Conservation (phyloP, 1,139 yeast genomes). For the Eremothecium cymbalariae region DNA sequence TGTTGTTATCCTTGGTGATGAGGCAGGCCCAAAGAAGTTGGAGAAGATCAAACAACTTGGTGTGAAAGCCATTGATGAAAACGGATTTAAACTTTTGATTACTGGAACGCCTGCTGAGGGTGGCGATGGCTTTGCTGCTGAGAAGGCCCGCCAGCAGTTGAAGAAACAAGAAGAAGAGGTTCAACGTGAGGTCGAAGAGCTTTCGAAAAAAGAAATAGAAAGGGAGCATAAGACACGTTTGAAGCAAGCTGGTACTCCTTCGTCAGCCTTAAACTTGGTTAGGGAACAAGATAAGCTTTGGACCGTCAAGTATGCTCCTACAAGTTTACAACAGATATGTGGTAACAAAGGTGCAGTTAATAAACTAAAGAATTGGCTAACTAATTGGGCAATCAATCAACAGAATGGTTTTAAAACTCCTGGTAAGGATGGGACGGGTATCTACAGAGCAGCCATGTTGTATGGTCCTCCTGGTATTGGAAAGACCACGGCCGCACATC, state of each 20-base stretch:
- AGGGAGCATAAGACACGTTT: conserved; percentile 25
- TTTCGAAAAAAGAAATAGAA: conserved; percentile 34
- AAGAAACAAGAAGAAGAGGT: conserved; percentile 54
- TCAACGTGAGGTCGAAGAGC: conserved; percentile 43
- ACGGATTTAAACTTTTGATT: conserved; percentile 71
- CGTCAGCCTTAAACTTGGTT: conserved; percentile 18
- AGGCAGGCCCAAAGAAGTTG: conserved; percentile 95
- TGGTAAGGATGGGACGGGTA: conserved; percentile 54
- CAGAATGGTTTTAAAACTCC: conserved; percentile 48
- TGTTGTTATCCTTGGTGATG: conserved; percentile 85
- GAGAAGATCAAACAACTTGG: conserved; percentile 64
- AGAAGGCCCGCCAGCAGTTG: conserved; percentile 60
- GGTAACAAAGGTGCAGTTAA: conserved; percentile 79
- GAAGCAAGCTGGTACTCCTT: conserved; percentile 21
- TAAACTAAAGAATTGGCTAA: conserved; percentile 63
- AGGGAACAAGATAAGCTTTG: conserved; percentile 54
- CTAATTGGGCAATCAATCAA: conserved; percentile 61
- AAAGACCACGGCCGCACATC: conserved; percentile 72
- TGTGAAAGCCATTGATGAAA: conserved; percentile 78
- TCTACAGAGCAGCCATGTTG: conserved; percentile 72
- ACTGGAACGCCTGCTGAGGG: conserved; percentile 86
- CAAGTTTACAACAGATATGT: conserved; percentile 63
- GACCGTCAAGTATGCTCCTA: conserved; percentile 93
- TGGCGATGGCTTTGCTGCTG: conserved; percentile 73
- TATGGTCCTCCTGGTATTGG: conserved; percentile 87